Evolutionary conservation across 129 eudicot species (phyloP).

Genomic region (Flaveria trinervia): DNA sequence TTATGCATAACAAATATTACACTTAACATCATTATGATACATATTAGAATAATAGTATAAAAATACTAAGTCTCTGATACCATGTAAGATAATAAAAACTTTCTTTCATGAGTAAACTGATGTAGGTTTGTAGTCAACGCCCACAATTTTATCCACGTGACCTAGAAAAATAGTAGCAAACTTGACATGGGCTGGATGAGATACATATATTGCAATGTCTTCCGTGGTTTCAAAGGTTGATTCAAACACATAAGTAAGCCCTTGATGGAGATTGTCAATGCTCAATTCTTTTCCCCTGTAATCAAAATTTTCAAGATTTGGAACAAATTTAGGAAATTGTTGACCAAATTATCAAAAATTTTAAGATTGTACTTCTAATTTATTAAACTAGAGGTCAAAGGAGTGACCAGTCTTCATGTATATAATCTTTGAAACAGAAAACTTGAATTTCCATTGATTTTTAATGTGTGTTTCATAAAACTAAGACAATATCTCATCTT

Average conservation of each 20-base stretch:
- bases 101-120: slow-evolving; percentile 45
- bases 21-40: background rate
- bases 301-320: slow-evolving; percentile 22
- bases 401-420: no score
- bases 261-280: slow-evolving; percentile 78
- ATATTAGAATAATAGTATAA: no score
- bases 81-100: no score
- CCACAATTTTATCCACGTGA: slow-evolving; percentile 61
- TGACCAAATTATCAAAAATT: background rate
- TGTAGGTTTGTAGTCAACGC: slow-evolving; percentile 73
- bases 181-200: slow-evolving; percentile 72
- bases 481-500: no score
- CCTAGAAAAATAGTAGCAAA: slow-evolving; percentile 58
- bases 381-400: background rate
- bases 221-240: slow-evolving; percentile 78
- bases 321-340: no score
- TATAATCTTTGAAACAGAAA: no score
- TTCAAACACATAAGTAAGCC: slow-evolving; percentile 87
- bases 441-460: no score
- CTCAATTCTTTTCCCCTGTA: slow-evolving; percentile 91
- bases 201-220: slow-evolving; percentile 66
- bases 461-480: no score
- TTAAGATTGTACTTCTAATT: background rate
- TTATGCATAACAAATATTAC: background rate
- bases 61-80: no score